These are phyloP conservation scores for Candida vaughaniae DNA, from an alignment of 805 yeast genomes.

Conservation along the genomic window DNA sequence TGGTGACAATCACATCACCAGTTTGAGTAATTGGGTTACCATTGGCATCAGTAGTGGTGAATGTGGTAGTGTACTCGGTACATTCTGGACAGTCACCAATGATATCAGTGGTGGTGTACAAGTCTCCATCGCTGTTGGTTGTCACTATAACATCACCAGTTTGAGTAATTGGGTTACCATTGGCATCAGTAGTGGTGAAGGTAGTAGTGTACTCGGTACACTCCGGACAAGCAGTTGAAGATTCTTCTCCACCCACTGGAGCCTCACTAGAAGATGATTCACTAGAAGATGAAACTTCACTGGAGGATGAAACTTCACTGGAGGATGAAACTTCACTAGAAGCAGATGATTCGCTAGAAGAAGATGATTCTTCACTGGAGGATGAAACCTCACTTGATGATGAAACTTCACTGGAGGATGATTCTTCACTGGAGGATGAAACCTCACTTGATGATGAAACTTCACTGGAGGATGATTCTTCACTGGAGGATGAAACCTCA, in stretches of 20 bases:
- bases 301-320: too few relatives aligned
- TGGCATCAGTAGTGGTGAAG: constrained; percentile 13
- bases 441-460: too few relatives aligned
- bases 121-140: too few relatives aligned
- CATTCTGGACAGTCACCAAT: constrained; percentile 13
- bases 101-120: not conserved
- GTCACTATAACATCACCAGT: constrained; percentile 3
- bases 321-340: constrained; percentile 4
- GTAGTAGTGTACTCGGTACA: constrained; percentile 16
- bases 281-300: too few relatives aligned
- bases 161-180: constrained; percentile 14
- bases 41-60: constrained; percentile 14
- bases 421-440: constrained; percentile 9
- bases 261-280: too few relatives aligned
- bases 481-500: too few relatives aligned
- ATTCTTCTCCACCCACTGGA: too few relatives aligned
- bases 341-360: constrained; percentile 2
- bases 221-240: constrained; percentile 11
- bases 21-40: constrained; percentile 14
- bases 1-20: too few relatives aligned
- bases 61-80: constrained; percentile 16
- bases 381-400: constrained; percentile 4
- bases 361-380: constrained; percentile 3
- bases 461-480: too few relatives aligned
- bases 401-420: constrained; percentile 3